Percentiles rank a stretch among this genome's conserved stretches.
Evolutionary conservation across 345 rosid species (phyloP).

Genomic region (Camelina sativa): DNA sequence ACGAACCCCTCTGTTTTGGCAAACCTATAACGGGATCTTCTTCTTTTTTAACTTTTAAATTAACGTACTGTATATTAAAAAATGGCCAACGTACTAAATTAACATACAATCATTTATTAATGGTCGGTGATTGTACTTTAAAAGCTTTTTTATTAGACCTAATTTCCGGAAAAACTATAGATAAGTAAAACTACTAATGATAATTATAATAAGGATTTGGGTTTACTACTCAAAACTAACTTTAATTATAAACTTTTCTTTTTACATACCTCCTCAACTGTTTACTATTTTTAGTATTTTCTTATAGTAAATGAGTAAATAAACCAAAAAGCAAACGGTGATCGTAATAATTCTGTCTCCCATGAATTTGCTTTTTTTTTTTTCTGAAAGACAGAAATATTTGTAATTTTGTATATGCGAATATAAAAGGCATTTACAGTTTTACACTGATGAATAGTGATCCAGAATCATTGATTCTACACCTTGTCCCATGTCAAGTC

Average conservation of each 20-base stretch:
- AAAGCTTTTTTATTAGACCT: not conserved
- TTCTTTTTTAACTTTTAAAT: too few relatives aligned
- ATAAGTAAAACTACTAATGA: not conserved
- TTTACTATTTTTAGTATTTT: too few relatives aligned
- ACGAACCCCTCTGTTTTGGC: slow-evolving; percentile 30
- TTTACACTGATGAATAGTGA: slow-evolving; percentile 30
- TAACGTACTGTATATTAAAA: too few relatives aligned
- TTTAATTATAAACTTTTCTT: too few relatives aligned
- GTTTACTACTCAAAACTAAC: not conserved
- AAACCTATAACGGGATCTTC: not conserved
- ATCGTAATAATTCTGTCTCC: slow-evolving; percentile 28
- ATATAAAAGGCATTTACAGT: slow-evolving; percentile 6
- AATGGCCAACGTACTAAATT: not conserved
- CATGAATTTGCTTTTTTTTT: not conserved
- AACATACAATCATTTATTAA: not conserved
- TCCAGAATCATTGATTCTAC: slow-evolving; percentile 36
- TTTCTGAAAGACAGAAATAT: not conserved
- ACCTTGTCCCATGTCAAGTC: slow-evolving; percentile 45
- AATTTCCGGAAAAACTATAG: not conserved
- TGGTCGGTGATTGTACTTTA: slow-evolving; percentile 17
- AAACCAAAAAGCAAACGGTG: slow-evolving; percentile 25
- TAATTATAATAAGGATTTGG: too few relatives aligned
- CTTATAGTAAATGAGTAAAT: not conserved
- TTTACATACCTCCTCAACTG: too few relatives aligned
- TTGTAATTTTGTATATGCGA: not conserved